Percentiles rank a stretch among this genome's conserved stretches.
Conservation (phyloP, 1,284 basidiomycete species). For the Gomphus bonarii region DNA sequence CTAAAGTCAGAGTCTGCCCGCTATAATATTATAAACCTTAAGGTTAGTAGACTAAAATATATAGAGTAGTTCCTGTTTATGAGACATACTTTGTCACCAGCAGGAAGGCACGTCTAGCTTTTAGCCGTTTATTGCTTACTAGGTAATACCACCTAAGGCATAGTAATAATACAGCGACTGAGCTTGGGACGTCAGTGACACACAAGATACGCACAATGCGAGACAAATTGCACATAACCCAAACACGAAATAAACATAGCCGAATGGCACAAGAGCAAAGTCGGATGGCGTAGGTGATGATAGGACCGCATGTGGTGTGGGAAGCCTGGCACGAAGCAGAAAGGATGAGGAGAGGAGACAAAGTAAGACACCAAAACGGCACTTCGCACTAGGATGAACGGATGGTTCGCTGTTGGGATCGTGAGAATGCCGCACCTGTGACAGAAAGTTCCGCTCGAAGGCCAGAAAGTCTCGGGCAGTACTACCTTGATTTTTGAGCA, state of each 20-base stretch:
- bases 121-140: not conserved
- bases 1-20: conserved; percentile 1
- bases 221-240: conserved; percentile 7
- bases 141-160: conserved; percentile 2
- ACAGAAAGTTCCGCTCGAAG: conserved; percentile 7
- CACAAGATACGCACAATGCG: not conserved
- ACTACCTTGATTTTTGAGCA: conserved; percentile 4
- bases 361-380: conserved; percentile 8
- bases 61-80: no score
- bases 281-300: not conserved
- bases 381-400: no score
- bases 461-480: conserved; percentile 9
- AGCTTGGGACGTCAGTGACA: not conserved
- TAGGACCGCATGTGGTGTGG: not conserved
- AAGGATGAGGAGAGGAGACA: conserved; percentile 8
- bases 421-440: not conserved
- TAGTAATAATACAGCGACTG: not conserved
- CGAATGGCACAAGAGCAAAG: not conserved
- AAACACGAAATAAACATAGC: conserved; percentile 3
- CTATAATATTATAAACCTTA: not conserved
- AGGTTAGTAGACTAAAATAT: not conserved
- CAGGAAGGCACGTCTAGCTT: not conserved
- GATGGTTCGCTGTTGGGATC: no score
- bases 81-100: conserved; percentile 3
- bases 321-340: conserved; percentile 4